Percentiles rank a stretch among this genome's conserved stretches.
These are phyloP conservation scores for Trametes maxima DNA, from an alignment of 768 basidiomycete species.

Conservation along the genomic window DNA sequence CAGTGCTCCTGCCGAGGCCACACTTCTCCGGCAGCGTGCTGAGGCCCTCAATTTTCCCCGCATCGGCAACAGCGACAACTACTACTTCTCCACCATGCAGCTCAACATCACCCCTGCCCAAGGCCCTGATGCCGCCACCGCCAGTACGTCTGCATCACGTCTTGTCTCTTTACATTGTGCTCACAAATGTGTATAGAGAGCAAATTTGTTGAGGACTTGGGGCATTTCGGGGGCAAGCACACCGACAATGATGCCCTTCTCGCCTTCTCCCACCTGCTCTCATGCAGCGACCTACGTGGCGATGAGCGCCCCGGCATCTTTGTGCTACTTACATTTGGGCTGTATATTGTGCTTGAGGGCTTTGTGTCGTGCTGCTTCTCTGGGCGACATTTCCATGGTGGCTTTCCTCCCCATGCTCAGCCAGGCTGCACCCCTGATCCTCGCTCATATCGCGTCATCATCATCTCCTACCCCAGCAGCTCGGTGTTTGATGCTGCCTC, in stretches of 20 bases:
- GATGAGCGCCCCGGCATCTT: background rate
- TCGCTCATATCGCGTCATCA: background rate
- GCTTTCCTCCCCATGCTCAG: background rate
- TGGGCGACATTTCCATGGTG: background rate
- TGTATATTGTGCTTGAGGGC: background rate
- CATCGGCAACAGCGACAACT: background rate
- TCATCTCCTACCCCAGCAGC: background rate
- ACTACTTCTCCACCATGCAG: background rate
- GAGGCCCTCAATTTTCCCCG: conserved; percentile 1
- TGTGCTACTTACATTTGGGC: background rate
- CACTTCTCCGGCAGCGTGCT: background rate
- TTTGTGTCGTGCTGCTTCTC: background rate
- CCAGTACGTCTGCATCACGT: background rate
- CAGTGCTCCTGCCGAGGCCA: background rate
- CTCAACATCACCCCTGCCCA: background rate
- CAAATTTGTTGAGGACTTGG: background rate
- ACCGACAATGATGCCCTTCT: background rate
- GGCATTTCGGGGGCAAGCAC: background rate
- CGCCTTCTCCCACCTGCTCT: background rate
- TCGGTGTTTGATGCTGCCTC: background rate
- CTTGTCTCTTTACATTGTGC: background rate
- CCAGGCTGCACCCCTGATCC: background rate
- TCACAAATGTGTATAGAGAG: background rate
- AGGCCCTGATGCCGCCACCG: background rate
- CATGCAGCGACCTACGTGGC: background rate